Evolutionary conservation across 1,284 basidiomycete species (phyloP).

Genomic region (Lignosus rhinocerotis): DNA sequence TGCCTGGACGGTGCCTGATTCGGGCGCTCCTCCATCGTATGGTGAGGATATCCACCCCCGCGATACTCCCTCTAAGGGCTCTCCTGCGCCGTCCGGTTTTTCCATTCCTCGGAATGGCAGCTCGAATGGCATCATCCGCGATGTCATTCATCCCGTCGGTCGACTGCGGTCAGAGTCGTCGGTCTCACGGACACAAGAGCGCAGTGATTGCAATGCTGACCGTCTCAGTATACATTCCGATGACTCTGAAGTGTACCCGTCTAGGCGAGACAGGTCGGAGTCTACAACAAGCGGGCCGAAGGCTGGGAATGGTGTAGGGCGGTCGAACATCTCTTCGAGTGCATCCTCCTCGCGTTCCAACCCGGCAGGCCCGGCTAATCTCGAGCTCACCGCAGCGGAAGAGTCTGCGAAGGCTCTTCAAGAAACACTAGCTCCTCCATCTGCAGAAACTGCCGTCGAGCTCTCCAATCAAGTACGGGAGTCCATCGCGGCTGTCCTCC

Average conservation of each 20-base stretch:
- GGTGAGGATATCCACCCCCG: constrained; percentile 12
- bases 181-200: constrained; percentile 27
- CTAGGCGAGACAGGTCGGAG: constrained; percentile 38
- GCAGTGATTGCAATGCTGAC: constrained; percentile 38
- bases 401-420: constrained; percentile 67
- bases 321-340: constrained; percentile 11
- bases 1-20: constrained; percentile 64
- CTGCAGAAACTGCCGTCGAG: constrained; percentile 58
- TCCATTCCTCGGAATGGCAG: constrained; percentile 21
- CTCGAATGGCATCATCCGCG: constrained; percentile 22
- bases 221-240: constrained; percentile 74
- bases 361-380: constrained; percentile 6
- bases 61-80: constrained; percentile 6
- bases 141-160: constrained; percentile 15
- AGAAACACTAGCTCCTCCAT: constrained; percentile 55
- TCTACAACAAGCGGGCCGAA: constrained; percentile 23
- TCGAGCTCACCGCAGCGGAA: constrained; percentile 65
- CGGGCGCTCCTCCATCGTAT: constrained; percentile 18
- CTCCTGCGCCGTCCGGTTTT: constrained; percentile 1
- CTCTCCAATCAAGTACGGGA: constrained; percentile 57
- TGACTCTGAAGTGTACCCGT: constrained; percentile 72
- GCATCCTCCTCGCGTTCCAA: constrained; percentile 14
- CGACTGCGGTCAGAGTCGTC: constrained; percentile 35
- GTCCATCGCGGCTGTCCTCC: constrained; percentile 65
- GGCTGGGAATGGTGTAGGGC: constrained; percentile 16